Evolutionary conservation across 176 grass and related monocot species (phyloP).

Genomic region (Paspalum vaginatum): DNA sequence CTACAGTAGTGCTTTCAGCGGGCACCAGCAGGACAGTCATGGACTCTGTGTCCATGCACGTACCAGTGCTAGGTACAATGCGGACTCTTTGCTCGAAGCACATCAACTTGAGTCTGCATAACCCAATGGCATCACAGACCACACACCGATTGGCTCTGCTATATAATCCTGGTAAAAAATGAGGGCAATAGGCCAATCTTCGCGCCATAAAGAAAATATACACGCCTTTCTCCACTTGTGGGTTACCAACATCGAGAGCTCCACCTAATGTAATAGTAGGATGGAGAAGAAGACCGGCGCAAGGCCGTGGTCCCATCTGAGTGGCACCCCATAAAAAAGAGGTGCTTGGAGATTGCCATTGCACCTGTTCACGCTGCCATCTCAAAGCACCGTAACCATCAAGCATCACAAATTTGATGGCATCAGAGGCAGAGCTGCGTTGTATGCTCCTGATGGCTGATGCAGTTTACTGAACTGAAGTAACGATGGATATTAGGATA

Average conservation of each 20-base stretch:
- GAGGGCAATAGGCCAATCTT: constrained; percentile 13
- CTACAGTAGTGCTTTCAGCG: background rate
- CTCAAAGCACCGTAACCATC: constrained; percentile 7
- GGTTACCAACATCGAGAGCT: constrained; percentile 48
- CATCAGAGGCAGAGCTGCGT: background rate
- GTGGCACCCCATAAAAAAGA: constrained; percentile 34
- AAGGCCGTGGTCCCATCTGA: constrained; percentile 43
- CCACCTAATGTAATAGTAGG: constrained; percentile 34
- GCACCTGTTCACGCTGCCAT: constrained; percentile 24
- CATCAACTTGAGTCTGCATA: background rate
- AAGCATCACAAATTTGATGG: constrained; percentile 2
- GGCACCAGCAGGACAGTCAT: background rate
- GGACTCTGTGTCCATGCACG: background rate
- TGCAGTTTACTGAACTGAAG: too few species aligned
- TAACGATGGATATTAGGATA: background rate
- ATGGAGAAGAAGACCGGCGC: constrained; percentile 33
- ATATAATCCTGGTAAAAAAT: constrained; percentile 46
- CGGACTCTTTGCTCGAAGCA: background rate
- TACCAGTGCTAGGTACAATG: background rate
- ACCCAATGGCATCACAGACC: background rate
- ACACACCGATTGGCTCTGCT: constrained; percentile 21
- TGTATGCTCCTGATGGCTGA: too few species aligned
- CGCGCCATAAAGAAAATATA: constrained; percentile 43
- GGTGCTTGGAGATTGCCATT: constrained; percentile 40
- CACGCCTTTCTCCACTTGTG: constrained; percentile 27